phyloP scores from a whole-genome alignment of 2,329 filamentous ascomycete species.

The Domatiomyces catenatus region DNA sequence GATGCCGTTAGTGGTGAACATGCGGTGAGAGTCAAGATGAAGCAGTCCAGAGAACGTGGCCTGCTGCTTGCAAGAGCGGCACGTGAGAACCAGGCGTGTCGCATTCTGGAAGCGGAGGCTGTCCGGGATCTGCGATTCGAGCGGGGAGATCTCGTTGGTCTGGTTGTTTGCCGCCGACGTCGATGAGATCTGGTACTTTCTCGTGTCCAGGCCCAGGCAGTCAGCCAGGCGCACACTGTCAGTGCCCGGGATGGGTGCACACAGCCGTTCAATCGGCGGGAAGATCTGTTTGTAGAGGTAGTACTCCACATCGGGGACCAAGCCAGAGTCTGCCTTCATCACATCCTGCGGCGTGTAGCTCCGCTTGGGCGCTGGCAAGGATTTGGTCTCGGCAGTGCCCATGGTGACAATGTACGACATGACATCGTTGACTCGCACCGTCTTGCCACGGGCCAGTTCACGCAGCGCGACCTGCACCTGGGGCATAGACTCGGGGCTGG shows the following conservation, averaged over 20 bases:
- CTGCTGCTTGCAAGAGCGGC: constrained; percentile 59
- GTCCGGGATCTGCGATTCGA: constrained; percentile 90
- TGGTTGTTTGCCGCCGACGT: constrained; percentile 37
- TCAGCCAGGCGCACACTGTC: constrained; percentile 81
- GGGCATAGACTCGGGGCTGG: constrained; percentile 87
- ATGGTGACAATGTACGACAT: constrained; percentile 86
- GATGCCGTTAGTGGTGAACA: constrained; percentile 48
- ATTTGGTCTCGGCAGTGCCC: constrained; percentile 45
- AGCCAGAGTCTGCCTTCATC: constrained; percentile 55
- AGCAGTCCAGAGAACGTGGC: constrained; percentile 62
- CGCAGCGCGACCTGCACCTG: constrained; percentile 90
- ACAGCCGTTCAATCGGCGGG: constrained; percentile 91
- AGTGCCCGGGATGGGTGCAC: constrained; percentile 85
- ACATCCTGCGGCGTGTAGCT: constrained; percentile 79
- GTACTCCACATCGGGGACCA: constrained; percentile 88
- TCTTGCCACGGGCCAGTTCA: constrained; percentile 73
- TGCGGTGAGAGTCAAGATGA: constrained; percentile 5
- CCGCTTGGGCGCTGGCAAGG: constrained; percentile 60
- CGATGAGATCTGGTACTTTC: constrained; percentile 64
- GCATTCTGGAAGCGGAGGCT: constrained; percentile 76
- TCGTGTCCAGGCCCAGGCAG: constrained; percentile 79
- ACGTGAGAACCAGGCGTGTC: constrained; percentile 59
- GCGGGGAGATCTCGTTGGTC: constrained; percentile 63
- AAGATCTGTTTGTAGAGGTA: constrained; percentile 98
- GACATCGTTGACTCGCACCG: constrained; percentile 82